These are phyloP conservation scores for Pholiota conissans DNA, from an alignment of 768 basidiomycete genomes.

Conservation along the genomic window DNA sequence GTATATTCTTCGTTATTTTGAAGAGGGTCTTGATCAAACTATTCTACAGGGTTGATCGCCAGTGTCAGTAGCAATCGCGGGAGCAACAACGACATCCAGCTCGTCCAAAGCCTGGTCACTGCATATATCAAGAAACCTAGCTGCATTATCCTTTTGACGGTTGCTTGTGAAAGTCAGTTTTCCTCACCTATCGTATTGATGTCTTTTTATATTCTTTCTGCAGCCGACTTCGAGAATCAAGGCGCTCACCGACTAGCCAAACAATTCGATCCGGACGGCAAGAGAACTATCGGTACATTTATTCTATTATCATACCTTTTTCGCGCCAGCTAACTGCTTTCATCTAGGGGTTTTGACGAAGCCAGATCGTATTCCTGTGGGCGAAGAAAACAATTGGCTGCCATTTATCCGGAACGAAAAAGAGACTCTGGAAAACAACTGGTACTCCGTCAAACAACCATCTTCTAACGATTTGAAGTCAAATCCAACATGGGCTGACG, in stretches of 20 bases:
- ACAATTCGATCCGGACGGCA: constrained; percentile 57
- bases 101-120: constrained; percentile 57
- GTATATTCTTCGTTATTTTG: constrained; percentile 23
- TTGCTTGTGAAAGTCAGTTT: constrained; percentile 65
- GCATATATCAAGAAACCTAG: constrained; percentile 62
- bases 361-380: constrained; percentile 34
- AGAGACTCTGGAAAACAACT: constrained; percentile 51
- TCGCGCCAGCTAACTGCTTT: too few relatives aligned
- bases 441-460: constrained; percentile 61
- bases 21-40: not conserved
- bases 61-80: constrained; percentile 46
- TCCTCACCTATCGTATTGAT: not conserved
- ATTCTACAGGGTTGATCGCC: constrained; percentile 52
- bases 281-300: constrained; percentile 74
- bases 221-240: constrained; percentile 83
- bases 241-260: constrained; percentile 69
- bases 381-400: constrained; percentile 59
- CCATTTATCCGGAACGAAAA: constrained; percentile 54
- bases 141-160: constrained; percentile 60
- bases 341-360: constrained; percentile 73
- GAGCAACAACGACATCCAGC: constrained; percentile 54
- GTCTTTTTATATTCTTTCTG: not conserved
- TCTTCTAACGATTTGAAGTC: constrained; percentile 48
- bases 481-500: constrained; percentile 60
- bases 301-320: too few relatives aligned